These are phyloP conservation scores for Candida vartiovaarae DNA, from an alignment of 805 yeast genomes.

Conservation along the genomic window DNA sequence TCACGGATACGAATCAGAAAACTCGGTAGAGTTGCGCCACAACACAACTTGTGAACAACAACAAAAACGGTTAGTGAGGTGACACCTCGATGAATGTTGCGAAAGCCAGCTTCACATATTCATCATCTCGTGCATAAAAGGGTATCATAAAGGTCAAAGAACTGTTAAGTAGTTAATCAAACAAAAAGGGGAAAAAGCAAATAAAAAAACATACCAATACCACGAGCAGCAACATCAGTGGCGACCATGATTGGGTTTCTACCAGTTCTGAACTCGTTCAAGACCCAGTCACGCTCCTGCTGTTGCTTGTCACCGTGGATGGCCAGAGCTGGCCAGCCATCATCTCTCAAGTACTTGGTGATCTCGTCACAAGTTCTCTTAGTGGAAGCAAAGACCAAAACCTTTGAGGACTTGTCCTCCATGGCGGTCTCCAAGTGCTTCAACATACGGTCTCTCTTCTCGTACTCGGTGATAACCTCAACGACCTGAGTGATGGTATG, in stretches of 20 bases:
- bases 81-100: neutral
- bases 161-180: conserved; percentile 18
- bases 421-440: conserved; percentile 82
- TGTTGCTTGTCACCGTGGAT: conserved; percentile 98
- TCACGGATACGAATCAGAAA: conserved; percentile 2
- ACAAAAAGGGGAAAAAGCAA: conserved; percentile 1
- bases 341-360: conserved; percentile 84
- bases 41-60: neutral
- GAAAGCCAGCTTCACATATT: conserved; percentile 1
- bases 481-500: conserved; percentile 92
- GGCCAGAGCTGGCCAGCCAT: conserved; percentile 98
- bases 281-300: conserved; percentile 98
- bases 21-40: no score
- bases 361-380: conserved; percentile 97
- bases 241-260: conserved; percentile 97
- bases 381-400: conserved; percentile 89
- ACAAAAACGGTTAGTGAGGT: neutral
- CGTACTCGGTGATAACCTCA: conserved; percentile 86
- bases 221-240: conserved; percentile 99
- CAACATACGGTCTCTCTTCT: conserved; percentile 85
- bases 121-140: neutral
- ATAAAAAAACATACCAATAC: conserved; percentile 80
- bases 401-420: conserved; percentile 61
- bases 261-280: conserved; percentile 86
- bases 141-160: conserved; percentile 14